Evolutionary conservation across 495 filamentous ascomycete species (phyloP), one percentile per base, ranked within the genome.

Genomic region (Hypoxylon cercidicola): DNA sequence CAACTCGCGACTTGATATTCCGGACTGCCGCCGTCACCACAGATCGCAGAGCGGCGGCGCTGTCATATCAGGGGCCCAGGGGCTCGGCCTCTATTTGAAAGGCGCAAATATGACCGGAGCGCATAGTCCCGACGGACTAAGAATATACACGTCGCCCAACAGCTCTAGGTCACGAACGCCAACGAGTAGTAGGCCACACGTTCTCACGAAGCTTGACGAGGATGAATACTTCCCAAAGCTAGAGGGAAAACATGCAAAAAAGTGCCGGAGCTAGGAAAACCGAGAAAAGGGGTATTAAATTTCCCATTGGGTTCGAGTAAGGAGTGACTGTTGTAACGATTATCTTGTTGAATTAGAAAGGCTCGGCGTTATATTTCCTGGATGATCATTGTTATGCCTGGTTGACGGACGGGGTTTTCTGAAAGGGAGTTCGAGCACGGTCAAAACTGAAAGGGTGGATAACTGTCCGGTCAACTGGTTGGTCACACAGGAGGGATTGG

Each of bases 1-100:
- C 69, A 94, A 93, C 63, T 85, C 87, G 5, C 82, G 90, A 18
- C 81, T 93, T 0, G 88, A 93, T 57, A 77, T 93, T 4, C 89
- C 89, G 0, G 71, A 78, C 44, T 68, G 58, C 4, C 62, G 72
- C 4, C 68, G 76, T 50, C 74, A 78, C 45, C 69, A 69, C 25
- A 68, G 79, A 41, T 78, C 76, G 0, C 76, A 74, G 30, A 79
- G 77, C 41, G 72, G 68, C 10, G 73, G 63, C 16, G 62, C 56
- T 12, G 50, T 72, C 13, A n/a, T 66, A 9, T 54, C 62, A 9
- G 66, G 72, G 3, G 63, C 65, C 2, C 45, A 48, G 15, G 71
- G 72, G 1, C 50, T 72, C 3, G 64, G 58, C n/a, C 61, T 76
- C 37, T 61, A 73, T 34, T 66, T 66, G 54, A 76, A 71, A 63